phyloP scores from a whole-genome alignment of 352 stramenopile genomes.

The Thraustochytrium striatum region DNA sequence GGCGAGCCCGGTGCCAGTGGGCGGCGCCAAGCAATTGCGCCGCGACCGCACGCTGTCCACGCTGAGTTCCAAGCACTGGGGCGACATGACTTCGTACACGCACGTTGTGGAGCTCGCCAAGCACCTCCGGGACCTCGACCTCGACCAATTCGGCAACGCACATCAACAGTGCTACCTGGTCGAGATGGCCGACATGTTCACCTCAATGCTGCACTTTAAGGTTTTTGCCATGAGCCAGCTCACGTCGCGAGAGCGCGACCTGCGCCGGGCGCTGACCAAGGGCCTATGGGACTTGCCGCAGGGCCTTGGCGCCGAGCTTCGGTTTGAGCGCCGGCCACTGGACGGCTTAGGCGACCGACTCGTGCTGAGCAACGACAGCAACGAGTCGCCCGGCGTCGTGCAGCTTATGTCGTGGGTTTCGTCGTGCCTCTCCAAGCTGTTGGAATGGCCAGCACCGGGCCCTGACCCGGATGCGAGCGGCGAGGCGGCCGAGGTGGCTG shows the following conservation, averaged over 20 bases:
- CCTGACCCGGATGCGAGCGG: background rate
- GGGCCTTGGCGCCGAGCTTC: background rate
- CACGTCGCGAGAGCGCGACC: background rate
- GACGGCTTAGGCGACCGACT: constrained; percentile 1
- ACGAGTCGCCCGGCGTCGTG: background rate
- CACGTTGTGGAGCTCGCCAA: constrained; percentile 6
- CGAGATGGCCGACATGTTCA: constrained; percentile 36
- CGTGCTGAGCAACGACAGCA: constrained; percentile 1
- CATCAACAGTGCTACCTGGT: constrained; percentile 32
- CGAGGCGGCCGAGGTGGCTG: background rate
- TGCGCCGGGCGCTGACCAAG: too few species aligned
- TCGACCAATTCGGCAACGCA: background rate
- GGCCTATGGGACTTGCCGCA: background rate
- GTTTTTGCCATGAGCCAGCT: background rate
- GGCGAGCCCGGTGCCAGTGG: background rate
- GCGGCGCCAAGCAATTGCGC: too few species aligned
- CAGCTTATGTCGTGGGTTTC: constrained; percentile 27
- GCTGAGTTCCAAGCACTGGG: constrained; percentile 20
- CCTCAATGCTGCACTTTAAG: constrained; percentile 44
- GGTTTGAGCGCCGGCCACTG: background rate
- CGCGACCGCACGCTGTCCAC: background rate
- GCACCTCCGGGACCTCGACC: constrained; percentile 6
- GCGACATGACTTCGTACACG: constrained; percentile 42
- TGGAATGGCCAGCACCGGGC: background rate
- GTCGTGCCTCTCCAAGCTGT: constrained; percentile 3